Conservation (phyloP, 495 filamentous ascomycete species). For the Penicillium odoratum region DNA sequence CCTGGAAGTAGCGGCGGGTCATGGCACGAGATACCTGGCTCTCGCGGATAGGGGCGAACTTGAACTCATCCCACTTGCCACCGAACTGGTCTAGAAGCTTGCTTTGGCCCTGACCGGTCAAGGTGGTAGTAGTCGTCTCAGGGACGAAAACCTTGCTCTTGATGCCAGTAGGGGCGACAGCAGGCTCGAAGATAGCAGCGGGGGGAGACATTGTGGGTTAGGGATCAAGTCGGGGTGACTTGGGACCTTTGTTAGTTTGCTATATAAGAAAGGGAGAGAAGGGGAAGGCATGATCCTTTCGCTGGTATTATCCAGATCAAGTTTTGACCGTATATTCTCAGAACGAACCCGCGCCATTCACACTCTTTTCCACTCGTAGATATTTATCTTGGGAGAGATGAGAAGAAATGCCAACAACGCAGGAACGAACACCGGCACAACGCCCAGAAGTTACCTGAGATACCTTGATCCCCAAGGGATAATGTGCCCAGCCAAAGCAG, state of each 20-base stretch:
- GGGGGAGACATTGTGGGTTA: constrained; percentile 71
- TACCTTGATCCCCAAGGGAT: constrained; percentile 58
- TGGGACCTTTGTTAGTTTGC: constrained; percentile 33
- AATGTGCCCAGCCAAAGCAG: constrained; percentile 40
- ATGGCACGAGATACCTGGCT: constrained; percentile 88
- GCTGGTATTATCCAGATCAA: constrained; percentile 99
- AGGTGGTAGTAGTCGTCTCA: constrained; percentile 37
- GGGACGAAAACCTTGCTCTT: constrained; percentile 49
- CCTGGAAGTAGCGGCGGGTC: constrained; percentile 86
- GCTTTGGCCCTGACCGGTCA: constrained; percentile 40
- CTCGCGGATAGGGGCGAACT: constrained; percentile 84
- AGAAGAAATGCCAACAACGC: constrained; percentile 18
- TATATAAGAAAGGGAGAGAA: constrained; percentile 36
- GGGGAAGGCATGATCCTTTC: constrained; percentile 89
- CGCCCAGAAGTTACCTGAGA: constrained; percentile 59
- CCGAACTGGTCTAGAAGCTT: constrained; percentile 62
- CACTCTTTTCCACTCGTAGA: background rate
- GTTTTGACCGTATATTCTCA: constrained; percentile 97
- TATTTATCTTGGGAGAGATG: background rate
- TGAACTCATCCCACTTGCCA: constrained; percentile 74
- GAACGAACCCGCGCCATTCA: constrained; percentile 55
- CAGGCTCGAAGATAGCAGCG: constrained; percentile 54
- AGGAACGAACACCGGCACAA: constrained; percentile 67
- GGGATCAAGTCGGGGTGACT: constrained; percentile 41
- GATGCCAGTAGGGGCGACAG: constrained; percentile 41